A percentile compares a stretch with the other conserved stretches of the same genome.
These are phyloP conservation scores for Platismatia glauca DNA, from an alignment of 495 filamentous ascomycete species.

Conservation along the genomic window DNA sequence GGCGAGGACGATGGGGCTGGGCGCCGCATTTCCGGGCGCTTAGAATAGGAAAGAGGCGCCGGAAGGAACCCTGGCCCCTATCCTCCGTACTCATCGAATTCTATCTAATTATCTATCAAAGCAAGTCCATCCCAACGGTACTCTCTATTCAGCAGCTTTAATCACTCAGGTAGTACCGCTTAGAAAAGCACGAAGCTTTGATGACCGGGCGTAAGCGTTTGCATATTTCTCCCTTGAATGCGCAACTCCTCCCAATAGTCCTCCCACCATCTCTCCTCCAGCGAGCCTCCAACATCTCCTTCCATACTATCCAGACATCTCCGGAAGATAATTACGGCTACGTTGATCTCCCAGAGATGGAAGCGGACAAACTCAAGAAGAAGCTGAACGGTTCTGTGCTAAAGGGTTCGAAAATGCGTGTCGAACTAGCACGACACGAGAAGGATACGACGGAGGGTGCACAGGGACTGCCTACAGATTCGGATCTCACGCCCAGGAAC, in stretches of 20 bases:
- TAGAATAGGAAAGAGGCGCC: background rate
- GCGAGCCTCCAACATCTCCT: constrained; percentile 69
- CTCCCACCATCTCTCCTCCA: constrained; percentile 37
- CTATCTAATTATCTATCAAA: background rate
- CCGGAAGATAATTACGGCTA: constrained; percentile 87
- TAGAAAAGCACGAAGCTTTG: background rate
- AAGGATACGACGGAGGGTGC: constrained; percentile 27
- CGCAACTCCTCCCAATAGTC: constrained; percentile 57
- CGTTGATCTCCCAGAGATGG: constrained; percentile 66
- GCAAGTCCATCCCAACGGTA: background rate
- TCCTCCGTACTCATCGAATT: background rate
- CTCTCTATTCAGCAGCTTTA: rapidly evolving
- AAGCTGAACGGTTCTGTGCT: constrained; percentile 86
- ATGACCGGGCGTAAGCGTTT: constrained; percentile 46
- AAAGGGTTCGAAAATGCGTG: constrained; percentile 73
- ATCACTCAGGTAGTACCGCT: background rate
- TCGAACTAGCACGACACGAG: constrained; percentile 66
- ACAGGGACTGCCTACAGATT: constrained; percentile 6
- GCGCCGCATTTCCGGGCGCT: background rate
- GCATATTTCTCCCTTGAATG: constrained; percentile 77
- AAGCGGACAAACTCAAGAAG: constrained; percentile 81
- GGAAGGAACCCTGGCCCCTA: background rate
- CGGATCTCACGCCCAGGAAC: constrained; percentile 21
- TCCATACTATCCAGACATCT: constrained; percentile 72
- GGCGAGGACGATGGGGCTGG: no score